Evolutionary conservation across 164 flowering plant genomes (phyloP).

Genomic region (Akebia trifoliata): DNA sequence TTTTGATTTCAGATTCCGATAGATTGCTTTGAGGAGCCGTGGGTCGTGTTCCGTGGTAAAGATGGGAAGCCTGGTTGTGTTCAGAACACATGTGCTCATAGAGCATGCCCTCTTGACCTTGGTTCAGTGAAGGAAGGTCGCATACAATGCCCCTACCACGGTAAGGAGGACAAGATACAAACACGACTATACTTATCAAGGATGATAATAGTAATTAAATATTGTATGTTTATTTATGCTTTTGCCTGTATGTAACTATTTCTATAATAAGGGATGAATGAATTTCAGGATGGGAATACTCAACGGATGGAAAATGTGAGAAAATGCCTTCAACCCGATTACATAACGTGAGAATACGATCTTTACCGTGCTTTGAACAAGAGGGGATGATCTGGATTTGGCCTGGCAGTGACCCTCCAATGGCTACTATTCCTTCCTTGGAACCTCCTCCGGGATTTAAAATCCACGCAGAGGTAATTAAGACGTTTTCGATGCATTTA

Average conservation of each 20-base stretch:
- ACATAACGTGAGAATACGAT: slow-evolving; percentile 57
- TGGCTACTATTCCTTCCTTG: slow-evolving; percentile 70
- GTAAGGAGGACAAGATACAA: slow-evolving; percentile 34
- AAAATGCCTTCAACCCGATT: slow-evolving; percentile 94
- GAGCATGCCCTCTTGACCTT: slow-evolving; percentile 97
- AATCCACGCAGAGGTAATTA: slow-evolving; percentile 83
- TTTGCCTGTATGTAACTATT: background rate
- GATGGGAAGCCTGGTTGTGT: slow-evolving; percentile 96
- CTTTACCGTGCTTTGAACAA: slow-evolving; percentile 86
- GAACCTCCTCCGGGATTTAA: slow-evolving; percentile 80
- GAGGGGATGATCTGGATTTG: slow-evolving; percentile 98
- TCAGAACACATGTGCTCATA: slow-evolving; percentile 92
- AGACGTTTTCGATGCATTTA: background rate
- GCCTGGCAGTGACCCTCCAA: slow-evolving; percentile 91
- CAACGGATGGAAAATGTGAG: slow-evolving; percentile 93
- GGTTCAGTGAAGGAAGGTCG: slow-evolving; percentile 95
- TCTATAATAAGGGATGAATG: background rate
- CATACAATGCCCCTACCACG: slow-evolving; percentile 95
- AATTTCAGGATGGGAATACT: slow-evolving; percentile 87
- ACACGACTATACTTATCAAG: background rate
- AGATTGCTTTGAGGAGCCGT: slow-evolving; percentile 93
- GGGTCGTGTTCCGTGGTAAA: slow-evolving; percentile 93
- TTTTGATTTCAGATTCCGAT: slow-evolving; percentile 65
- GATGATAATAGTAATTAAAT: background rate
- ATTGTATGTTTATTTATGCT: background rate